Percentiles rank a stretch among this genome's conserved stretches.
These are phyloP conservation scores for Vaccinium macrocarpon DNA, from an alignment of 148 eudicot species.

Conservation along the genomic window DNA sequence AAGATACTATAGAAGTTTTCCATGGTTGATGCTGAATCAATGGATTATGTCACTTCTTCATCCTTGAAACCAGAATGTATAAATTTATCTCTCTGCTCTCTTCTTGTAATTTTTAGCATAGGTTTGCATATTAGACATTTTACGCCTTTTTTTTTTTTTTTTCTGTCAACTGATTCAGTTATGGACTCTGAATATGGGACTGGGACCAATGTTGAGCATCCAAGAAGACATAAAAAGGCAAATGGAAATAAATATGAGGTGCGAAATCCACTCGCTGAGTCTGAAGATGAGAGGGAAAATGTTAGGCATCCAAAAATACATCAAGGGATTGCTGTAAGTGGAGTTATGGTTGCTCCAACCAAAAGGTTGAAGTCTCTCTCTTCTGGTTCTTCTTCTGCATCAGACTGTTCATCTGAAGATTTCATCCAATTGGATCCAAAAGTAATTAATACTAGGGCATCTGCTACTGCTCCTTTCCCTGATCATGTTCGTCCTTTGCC, in stretches of 20 bases:
- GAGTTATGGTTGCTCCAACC: not conserved
- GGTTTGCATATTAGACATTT: not conserved
- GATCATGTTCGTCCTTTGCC: slow-evolving; percentile 4
- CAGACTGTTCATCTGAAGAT: slow-evolving; percentile 9
- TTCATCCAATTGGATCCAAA: slow-evolving; percentile 4
- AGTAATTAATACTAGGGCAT: not conserved
- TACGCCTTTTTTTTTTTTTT: not conserved
- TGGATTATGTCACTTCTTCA: not conserved
- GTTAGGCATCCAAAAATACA: slow-evolving; percentile 2
- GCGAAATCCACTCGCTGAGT: not conserved
- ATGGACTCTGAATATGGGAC: not conserved
- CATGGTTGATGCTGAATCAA: not conserved
- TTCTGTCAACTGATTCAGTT: not conserved
- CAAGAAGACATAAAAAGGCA: slow-evolving; percentile 5
- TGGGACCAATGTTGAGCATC: not conserved
- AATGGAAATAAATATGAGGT: not conserved
- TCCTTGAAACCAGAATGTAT: not conserved
- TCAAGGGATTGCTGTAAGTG: not conserved
- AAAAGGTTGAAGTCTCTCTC: slow-evolving; percentile 1
- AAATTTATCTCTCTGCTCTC: not conserved
- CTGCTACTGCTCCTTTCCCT: not conserved
- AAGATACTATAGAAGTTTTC: not conserved
- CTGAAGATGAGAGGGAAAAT: not conserved
- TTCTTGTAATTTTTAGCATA: not conserved
- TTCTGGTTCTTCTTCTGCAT: not conserved